Percentiles rank a stretch among this genome's conserved stretches.
Evolutionary conservation across 2,329 filamentous ascomycete genomes (phyloP).

Genomic region (Balansia obtecta): DNA sequence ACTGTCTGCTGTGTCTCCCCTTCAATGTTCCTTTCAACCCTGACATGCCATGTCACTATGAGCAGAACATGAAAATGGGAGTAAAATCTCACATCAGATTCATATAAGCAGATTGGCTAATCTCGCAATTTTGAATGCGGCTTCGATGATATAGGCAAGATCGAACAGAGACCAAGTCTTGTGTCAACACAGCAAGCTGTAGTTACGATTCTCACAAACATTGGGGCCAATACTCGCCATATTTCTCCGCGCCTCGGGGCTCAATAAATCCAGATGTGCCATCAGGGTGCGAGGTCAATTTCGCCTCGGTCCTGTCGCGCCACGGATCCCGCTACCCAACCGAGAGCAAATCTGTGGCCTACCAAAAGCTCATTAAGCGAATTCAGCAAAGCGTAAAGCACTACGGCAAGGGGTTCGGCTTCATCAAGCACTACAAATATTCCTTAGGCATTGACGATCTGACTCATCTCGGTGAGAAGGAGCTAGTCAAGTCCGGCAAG

Average conservation of each 20-base stretch:
- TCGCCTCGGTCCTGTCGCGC: conserved; percentile 69
- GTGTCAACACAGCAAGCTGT: conserved; percentile 28
- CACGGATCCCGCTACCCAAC: conserved; percentile 82
- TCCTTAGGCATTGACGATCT: conserved; percentile 57
- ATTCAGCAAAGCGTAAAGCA: conserved; percentile 46
- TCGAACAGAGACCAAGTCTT: conserved; percentile 2
- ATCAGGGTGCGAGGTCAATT: conserved; percentile 58
- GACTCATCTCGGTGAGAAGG: conserved; percentile 50
- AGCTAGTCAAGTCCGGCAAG: conserved; percentile 63
- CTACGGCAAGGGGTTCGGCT: conserved; percentile 53
- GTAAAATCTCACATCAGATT: neutral
- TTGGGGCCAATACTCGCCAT: conserved; percentile 86
- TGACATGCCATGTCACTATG: neutral
- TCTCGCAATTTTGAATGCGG: neutral
- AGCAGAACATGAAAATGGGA: neutral
- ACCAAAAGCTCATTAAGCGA: conserved; percentile 49
- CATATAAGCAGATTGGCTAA: neutral
- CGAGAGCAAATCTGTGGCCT: conserved; percentile 47
- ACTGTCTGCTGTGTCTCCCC: too few relatives aligned
- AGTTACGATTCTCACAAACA: conserved; percentile 46
- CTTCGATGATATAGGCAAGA: conserved; percentile 4
- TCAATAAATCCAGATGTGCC: conserved; percentile 49
- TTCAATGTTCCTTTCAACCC: neutral
- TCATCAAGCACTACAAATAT: conserved; percentile 62
- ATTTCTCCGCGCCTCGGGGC: conserved; percentile 58